Evolutionary conservation across 2,329 filamentous ascomycete species (phyloP).

Genomic region (Penicillium sp.): DNA sequence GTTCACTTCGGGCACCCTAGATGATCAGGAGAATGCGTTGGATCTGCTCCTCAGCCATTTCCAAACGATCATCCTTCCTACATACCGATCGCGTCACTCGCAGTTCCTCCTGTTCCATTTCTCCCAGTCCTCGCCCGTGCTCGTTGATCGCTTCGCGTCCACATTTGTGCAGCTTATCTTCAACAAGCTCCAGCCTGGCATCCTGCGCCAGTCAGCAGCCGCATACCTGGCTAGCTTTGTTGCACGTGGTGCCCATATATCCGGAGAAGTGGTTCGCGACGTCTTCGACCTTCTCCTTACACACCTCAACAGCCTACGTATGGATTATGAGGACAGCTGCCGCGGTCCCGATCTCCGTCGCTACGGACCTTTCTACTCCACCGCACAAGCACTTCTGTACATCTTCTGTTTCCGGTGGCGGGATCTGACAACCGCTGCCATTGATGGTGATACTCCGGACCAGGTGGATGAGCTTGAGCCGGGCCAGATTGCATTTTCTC

Average conservation of each 20-base stretch:
- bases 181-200: conserved; percentile 66
- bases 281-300: conserved; percentile 77
- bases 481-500: conserved; percentile 75
- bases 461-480: conserved; percentile 56
- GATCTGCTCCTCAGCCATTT: conserved; percentile 83
- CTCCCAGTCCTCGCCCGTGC: conserved; percentile 73
- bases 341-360: conserved; percentile 81
- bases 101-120: conserved; percentile 98
- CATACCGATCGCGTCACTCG: conserved; percentile 86
- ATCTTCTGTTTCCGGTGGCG: conserved; percentile 99
- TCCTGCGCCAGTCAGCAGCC: conserved; percentile 78
- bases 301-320: conserved; percentile 74
- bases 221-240: conserved; percentile 95
- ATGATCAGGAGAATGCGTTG: conserved; percentile 70
- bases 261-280: conserved; percentile 71
- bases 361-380: conserved; percentile 81
- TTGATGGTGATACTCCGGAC: conserved; percentile 55
- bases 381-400: conserved; percentile 86
- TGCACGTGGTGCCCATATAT: conserved; percentile 80
- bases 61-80: conserved; percentile 80
- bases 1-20: conserved; percentile 67
- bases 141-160: conserved; percentile 80
- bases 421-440: conserved; percentile 68
- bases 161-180: conserved; percentile 72
- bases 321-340: conserved; percentile 69